Evolutionary conservation across 2,329 filamentous ascomycete genomes (phyloP).

Genomic region (Talaromyces sp.): DNA sequence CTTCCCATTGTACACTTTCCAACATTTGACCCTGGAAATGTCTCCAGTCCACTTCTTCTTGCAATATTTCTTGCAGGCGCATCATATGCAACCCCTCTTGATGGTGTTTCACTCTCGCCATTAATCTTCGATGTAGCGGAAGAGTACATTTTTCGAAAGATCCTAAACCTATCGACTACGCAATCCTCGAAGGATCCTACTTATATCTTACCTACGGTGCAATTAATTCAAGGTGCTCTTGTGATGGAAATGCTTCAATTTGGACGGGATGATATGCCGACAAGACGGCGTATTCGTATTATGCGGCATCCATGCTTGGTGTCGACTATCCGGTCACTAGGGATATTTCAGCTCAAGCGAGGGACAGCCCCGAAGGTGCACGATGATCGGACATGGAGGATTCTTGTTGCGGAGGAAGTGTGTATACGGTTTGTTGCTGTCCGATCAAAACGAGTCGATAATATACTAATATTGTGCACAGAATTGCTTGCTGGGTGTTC

Average conservation of each 20-base stretch:
- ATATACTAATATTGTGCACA: constrained; percentile 3
- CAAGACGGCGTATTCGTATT: constrained; percentile 35
- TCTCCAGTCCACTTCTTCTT: constrained; percentile 30
- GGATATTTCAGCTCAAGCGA: constrained; percentile 30
- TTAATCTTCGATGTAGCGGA: constrained; percentile 32
- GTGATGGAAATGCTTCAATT: constrained; percentile 39
- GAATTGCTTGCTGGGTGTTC: constrained; percentile 35
- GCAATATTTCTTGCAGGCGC: constrained; percentile 33
- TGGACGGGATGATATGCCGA: constrained; percentile 30
- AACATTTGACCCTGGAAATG: constrained; percentile 31
- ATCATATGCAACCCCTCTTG: constrained; percentile 26
- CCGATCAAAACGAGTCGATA: no score
- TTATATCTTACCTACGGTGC: constrained; percentile 18
- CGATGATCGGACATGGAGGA: constrained; percentile 26
- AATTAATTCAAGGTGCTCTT: constrained; percentile 31
- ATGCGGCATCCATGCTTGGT: constrained; percentile 35
- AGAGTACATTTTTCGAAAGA: constrained; percentile 33
- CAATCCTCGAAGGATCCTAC: constrained; percentile 12
- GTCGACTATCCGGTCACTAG: constrained; percentile 32
- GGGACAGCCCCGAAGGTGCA: constrained; percentile 12
- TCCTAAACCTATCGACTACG: constrained; percentile 22
- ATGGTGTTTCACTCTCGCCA: constrained; percentile 19
- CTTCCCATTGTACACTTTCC: constrained; percentile 36
- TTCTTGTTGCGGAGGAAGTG: constrained; percentile 29
- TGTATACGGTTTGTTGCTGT: constrained; percentile 25